Conservation (phyloP, 768 basidiomycete species). For the Pleurotus giganteus region DNA sequence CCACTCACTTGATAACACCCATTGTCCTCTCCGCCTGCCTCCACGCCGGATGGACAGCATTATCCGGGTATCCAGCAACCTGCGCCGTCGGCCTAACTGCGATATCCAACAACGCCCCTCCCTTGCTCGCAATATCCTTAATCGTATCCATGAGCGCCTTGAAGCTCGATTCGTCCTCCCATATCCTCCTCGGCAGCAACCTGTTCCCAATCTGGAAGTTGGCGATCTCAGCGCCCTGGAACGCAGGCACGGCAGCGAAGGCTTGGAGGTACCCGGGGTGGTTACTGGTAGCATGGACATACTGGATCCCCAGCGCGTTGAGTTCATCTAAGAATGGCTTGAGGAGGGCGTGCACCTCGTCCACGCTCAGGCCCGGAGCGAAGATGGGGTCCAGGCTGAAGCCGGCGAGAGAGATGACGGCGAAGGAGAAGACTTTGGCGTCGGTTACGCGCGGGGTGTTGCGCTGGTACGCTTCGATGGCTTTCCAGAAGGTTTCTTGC, state of each 20-base stretch:
- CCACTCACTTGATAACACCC: background rate
- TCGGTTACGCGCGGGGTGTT: constrained; percentile 11
- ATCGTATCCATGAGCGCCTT: background rate
- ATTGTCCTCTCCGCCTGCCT: constrained; percentile 4
- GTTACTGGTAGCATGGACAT: constrained; percentile 2
- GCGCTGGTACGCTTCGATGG: constrained; percentile 11
- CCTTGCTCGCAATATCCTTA: background rate
- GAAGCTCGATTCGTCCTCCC: background rate
- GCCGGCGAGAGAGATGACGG: constrained; percentile 7
- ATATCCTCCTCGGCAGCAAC: background rate
- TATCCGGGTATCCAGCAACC: background rate
- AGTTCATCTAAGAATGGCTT: constrained; percentile 12
- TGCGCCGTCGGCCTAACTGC: constrained; percentile 3
- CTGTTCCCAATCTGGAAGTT: constrained; percentile 6
- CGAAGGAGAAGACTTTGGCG: constrained; percentile 7
- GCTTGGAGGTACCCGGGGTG: constrained; percentile 10
- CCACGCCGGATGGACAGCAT: background rate
- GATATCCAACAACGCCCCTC: constrained; percentile 1
- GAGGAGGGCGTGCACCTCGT: constrained; percentile 10
- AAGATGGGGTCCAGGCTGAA: constrained; percentile 12
- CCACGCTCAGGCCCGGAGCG: constrained; percentile 4
- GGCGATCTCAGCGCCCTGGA: constrained; percentile 1
- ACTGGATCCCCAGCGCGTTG: constrained; percentile 11
- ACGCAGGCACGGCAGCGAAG: background rate
- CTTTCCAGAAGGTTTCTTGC: constrained; percentile 11